A percentile compares a stretch with the other conserved stretches of the same genome.
Conservation (phyloP, 208 protist species). For the Acanthamoeba castellanii region DNA sequence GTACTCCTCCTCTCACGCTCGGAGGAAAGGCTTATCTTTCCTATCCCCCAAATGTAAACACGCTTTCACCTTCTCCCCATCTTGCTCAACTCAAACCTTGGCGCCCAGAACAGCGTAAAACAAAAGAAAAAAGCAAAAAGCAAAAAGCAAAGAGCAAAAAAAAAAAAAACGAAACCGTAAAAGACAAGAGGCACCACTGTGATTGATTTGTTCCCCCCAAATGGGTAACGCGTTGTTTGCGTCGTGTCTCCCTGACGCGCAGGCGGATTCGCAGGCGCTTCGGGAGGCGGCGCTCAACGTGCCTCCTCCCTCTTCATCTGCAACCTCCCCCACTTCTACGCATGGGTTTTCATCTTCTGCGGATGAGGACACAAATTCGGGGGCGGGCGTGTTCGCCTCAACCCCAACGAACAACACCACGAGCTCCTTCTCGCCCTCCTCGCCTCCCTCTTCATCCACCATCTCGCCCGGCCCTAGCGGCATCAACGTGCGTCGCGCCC, state of each 20-base stretch:
- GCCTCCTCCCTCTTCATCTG: background rate
- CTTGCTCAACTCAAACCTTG: no score
- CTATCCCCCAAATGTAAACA: background rate
- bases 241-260: background rate
- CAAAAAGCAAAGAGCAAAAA: no score
- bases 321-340: background rate
- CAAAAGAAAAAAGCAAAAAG: no score
- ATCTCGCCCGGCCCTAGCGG: background rate
- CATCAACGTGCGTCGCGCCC: constrained; percentile 39
- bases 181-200: no score
- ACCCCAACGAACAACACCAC: background rate
- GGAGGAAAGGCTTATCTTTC: background rate
- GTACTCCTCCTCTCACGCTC: background rate
- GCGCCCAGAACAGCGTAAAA: no score
- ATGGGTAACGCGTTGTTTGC: constrained; percentile 34
- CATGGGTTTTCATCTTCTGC: background rate
- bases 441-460: background rate
- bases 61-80: background rate
- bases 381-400: background rate
- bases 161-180: no score
- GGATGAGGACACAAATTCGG: background rate
- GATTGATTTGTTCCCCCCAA: no score
- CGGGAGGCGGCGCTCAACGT: constrained; percentile 8
- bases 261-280: background rate
- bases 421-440: background rate